These are phyloP conservation scores for Saccharomycopsis lassenensis DNA, from an alignment of 805 yeast species.

Conservation along the genomic window DNA sequence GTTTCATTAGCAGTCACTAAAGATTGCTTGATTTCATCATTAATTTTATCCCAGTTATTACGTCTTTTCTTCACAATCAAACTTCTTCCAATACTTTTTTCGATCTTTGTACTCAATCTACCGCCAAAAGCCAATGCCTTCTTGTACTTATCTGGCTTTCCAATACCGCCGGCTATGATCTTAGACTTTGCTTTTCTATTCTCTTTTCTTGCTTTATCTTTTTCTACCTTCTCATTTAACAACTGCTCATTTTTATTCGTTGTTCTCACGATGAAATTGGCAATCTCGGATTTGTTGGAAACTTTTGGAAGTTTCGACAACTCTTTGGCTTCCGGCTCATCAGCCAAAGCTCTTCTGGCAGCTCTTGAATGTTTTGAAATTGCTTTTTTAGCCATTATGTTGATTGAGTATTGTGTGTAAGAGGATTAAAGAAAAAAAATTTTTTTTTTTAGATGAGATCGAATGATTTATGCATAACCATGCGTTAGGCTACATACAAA, in stretches of 20 bases:
- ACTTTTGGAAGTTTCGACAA: slow-evolving; percentile 16
- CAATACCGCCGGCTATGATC: not conserved
- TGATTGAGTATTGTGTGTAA: slow-evolving; percentile 1
- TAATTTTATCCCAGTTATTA: slow-evolving; percentile 16
- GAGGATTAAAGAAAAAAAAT: not conserved
- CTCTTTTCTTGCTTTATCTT: slow-evolving; percentile 5
- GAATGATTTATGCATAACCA: no score
- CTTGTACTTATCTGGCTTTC: not conserved
- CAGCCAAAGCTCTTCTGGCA: slow-evolving; percentile 15
- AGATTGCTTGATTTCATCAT: slow-evolving; percentile 9
- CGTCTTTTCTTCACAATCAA: slow-evolving; percentile 11
- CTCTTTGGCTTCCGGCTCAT: slow-evolving; percentile 16
- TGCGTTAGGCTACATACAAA: no score
- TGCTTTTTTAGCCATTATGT: slow-evolving; percentile 15
- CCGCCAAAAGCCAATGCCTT: slow-evolving; percentile 15
- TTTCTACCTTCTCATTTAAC: slow-evolving; percentile 11
- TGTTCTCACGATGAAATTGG: slow-evolving; percentile 16
- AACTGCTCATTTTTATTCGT: slow-evolving; percentile 17
- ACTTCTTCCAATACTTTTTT: slow-evolving; percentile 15
- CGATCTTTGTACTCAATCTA: slow-evolving; percentile 13
- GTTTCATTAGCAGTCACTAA: no score
- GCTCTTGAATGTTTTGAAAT: slow-evolving; percentile 18
- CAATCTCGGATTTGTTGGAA: slow-evolving; percentile 14
- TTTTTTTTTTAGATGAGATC: slow-evolving; percentile 1
- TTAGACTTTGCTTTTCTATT: slow-evolving; percentile 1